Base-by-base conservation (phyloP, 169 alveolate genomes). In the Theileria annulata region DNA sequence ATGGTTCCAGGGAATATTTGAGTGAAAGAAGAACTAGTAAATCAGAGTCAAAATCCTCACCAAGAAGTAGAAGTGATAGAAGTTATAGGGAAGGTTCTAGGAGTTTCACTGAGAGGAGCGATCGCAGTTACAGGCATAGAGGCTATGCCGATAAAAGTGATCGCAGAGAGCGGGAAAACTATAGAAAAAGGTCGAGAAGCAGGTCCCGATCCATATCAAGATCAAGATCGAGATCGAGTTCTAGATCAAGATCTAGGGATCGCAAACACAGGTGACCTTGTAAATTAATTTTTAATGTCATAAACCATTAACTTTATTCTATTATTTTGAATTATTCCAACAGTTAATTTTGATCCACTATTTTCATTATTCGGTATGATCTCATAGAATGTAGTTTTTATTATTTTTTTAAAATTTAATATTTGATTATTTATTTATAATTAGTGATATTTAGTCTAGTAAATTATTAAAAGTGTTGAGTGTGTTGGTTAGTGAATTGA, bases 151-250 rank as follows among this genome's bases (percentile, higher is more conserved):
- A 49, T 25, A 68, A 60, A 42, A 35, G 27, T n/a, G 42, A 58
- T 13, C 30, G 68, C 69, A 13, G 83, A 27, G 82, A 75, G 9
- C 64, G 78, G 66, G 79, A 75, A 23, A 60, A 81, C 30, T 31
- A 72, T 25, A 31, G 76, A 68, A 48, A 42, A 49, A 68, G 76
- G 63, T 68, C 76, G 6, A 42, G 76, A 30, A 23, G 33, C 3
- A 68, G 49, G 37, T 68, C 76, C 9, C 30, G 76, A 42, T 17
- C 59, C 8, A 42, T 64, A 42, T 68, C 76, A 19, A 68, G 76
- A 49, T 35, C 48, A 23, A 67, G 75, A 67, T 67, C 75, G 2
- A 37, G 75, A 27, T 37, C 58, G 1, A 67, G 49, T 13, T 67
- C 75, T 15, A 13, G 76, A 42, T 42, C 59, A 19, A 42, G 60